phyloP scores from a whole-genome alignment of 345 rosid species.

The Syzygium jambos region DNA sequence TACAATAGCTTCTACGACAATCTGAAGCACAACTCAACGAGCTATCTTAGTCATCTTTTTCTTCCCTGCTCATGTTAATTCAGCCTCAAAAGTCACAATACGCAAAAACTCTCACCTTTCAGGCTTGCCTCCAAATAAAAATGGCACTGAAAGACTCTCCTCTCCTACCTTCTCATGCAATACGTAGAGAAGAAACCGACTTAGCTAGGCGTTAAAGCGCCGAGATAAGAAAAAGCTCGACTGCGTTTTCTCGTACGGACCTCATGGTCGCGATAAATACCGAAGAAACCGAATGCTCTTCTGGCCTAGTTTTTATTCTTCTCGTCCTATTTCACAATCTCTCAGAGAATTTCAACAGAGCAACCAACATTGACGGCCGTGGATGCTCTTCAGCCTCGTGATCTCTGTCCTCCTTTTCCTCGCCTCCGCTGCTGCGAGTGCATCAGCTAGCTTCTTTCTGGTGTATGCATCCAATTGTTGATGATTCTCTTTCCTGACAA shows the following conservation, averaged over 20 bases:
- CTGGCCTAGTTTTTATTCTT: background rate
- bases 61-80: background rate
- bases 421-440: slow-evolving; percentile 66
- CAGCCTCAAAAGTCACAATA: background rate
- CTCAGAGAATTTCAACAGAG: slow-evolving; percentile 30
- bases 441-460: slow-evolving; percentile 27
- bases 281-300: background rate
- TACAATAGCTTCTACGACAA: background rate
- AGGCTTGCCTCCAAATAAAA: background rate
- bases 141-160: background rate
- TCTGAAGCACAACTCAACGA: background rate
- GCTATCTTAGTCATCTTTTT: background rate
- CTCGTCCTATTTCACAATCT: background rate
- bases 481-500: background rate
- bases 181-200: background rate
- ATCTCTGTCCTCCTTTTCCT: slow-evolving; percentile 73
- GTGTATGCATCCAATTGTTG: slow-evolving; percentile 9
- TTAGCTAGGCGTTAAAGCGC: background rate
- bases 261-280: background rate
- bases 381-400: slow-evolving; percentile 59
- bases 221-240: background rate
- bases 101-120: background rate
- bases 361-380: slow-evolving; percentile 53
- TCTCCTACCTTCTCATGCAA: background rate
- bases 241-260: background rate